phyloP scores from a whole-genome alignment of 2,329 filamentous ascomycete genomes.

The Metarhizium robertsii region DNA sequence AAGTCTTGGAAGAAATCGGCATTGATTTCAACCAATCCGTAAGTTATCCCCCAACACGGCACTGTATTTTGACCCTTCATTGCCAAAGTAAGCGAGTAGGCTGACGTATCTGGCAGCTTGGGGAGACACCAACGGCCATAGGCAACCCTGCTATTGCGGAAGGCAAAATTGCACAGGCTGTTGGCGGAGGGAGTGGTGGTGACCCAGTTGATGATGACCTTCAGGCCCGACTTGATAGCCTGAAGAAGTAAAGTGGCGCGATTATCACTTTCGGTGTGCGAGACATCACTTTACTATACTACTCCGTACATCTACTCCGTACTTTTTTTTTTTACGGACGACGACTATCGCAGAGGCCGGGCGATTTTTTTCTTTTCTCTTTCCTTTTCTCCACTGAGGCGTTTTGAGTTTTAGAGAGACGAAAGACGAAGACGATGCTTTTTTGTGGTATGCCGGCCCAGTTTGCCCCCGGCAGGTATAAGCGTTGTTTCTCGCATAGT shows the following conservation, averaged over 20 bases:
- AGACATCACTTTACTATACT: not conserved
- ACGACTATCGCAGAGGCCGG: not conserved
- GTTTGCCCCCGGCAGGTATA: not conserved
- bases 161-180: slow-evolving; percentile 73
- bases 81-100: not conserved
- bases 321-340: not conserved
- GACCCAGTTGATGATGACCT: slow-evolving; percentile 81
- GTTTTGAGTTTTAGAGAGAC: not conserved
- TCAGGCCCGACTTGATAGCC: slow-evolving; percentile 83
- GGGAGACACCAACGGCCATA: slow-evolving; percentile 79
- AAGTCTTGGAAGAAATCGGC: slow-evolving; percentile 93
- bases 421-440: not conserved
- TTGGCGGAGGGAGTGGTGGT: slow-evolving; percentile 51
- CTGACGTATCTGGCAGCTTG: slow-evolving; percentile 50
- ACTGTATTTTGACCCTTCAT: not conserved
- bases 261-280: too few species aligned
- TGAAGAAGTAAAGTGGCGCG: slow-evolving; percentile 44
- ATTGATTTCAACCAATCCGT: slow-evolving; percentile 86
- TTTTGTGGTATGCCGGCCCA: not conserved
- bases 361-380: not conserved
- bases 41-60: slow-evolving; percentile 25
- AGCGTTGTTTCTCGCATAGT: not conserved
- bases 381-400: not conserved
- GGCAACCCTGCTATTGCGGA: slow-evolving; percentile 66
- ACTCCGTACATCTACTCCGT: not conserved